phyloP scores from a whole-genome alignment of 192 early-diverging fungal species.

The Coemansia sp. region DNA sequence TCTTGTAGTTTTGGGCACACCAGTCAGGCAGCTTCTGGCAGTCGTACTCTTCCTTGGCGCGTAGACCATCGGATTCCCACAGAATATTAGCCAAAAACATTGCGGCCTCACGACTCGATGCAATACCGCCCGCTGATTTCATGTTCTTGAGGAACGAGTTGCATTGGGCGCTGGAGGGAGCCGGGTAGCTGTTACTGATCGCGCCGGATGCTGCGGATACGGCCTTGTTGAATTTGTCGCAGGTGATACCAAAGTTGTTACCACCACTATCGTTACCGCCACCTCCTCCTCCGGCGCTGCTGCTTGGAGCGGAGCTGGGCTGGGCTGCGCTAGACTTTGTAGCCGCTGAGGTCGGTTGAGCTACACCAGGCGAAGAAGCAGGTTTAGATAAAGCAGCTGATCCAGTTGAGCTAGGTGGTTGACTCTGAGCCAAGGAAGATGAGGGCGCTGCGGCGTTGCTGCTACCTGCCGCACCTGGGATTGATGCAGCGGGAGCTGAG shows the following conservation, averaged over 20 bases:
- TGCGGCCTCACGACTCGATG: conserved; percentile 47
- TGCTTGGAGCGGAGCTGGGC: not conserved
- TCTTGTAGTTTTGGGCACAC: conserved; percentile 49
- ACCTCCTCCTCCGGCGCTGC: conserved; percentile 10
- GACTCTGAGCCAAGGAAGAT: not conserved
- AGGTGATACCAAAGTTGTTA: conserved; percentile 31
- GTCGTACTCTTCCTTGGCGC: conserved; percentile 46
- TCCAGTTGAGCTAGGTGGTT: conserved; percentile 1
- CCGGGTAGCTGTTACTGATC: conserved; percentile 35
- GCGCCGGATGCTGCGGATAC: conserved; percentile 38
- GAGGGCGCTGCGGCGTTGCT: not conserved
- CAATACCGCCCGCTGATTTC: conserved; percentile 29
- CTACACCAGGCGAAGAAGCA: conserved; percentile 6
- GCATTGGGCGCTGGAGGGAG: conserved; percentile 38
- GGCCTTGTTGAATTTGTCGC: conserved; percentile 48
- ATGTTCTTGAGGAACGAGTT: conserved; percentile 42
- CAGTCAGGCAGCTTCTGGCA: conserved; percentile 40
- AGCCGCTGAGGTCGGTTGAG: conserved; percentile 1
- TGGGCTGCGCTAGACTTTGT: not conserved
- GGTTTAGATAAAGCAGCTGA: conserved; percentile 4
- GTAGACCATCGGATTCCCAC: conserved; percentile 53
- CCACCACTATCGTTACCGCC: conserved; percentile 9
- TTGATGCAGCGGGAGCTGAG: not conserved
- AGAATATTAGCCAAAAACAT: conserved; percentile 55
- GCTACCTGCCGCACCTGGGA: not conserved